Base-by-base conservation (phyloP, 352 stramenopile species). In the Phytophthora tubulina region DNA sequence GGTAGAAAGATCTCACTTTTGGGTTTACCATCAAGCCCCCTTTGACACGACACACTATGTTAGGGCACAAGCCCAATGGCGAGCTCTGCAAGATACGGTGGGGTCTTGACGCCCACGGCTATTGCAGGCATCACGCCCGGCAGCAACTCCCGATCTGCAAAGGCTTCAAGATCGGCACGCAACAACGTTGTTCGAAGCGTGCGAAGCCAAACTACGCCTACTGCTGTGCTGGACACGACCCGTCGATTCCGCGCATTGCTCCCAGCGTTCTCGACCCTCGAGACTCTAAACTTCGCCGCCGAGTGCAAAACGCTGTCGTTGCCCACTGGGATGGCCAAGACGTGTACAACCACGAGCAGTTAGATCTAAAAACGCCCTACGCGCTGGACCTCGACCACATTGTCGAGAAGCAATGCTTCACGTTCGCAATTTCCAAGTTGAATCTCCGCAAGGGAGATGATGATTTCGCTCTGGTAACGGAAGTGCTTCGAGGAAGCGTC, bases 381-480 rank as follows among this genome's bases (percentile, higher is more conserved):
- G 41, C 41, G 8, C 31, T 85, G 4, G 45, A 81, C 4, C 62
- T 85, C 1, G 78, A 85, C 33, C 78, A 85, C 42, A 79, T 82
- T 27, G 6, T 70, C 0, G 78, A 85, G 33, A 82, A 81, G 38
- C 78, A 85, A 56, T 75, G 62, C 17, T 80, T 80, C 21, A 59
- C 71, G 11, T 75, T 46, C n/a, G 65, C 48, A 21, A 62, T 85
- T 11, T 50, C 59, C 30, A 11, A 39, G 1, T 35, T 79, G 33
- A 42, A 54, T 1, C 60, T 81, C 15, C 27, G 21, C 3, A 17
- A 63, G 1, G 45, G 14, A 2, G 41, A 64, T 14, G 54, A 66
- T 15, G 54, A 79, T n/a, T n/a, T 60, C 2, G 30, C 27, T 6
- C 58, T 70, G 30, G 42, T 62, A 1, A 58, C 41, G 11, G 27